Evolutionary conservation across 2,329 filamentous ascomycete species (phyloP), one percentile per base, ranked within the genome.

Genomic region (Sphaceloma murrayae): DNA sequence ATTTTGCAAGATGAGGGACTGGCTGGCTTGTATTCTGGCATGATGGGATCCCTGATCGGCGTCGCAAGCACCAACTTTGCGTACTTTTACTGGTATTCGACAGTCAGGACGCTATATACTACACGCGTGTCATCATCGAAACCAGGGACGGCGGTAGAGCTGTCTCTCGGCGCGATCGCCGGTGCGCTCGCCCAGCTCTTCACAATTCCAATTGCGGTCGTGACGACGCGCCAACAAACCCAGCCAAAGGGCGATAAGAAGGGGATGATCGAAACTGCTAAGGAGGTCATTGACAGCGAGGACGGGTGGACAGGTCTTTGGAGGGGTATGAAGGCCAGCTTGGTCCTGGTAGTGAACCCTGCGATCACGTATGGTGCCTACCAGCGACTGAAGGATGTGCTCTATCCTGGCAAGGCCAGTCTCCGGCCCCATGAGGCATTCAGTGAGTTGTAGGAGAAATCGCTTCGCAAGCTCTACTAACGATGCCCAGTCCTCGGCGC

Each of bases 41-140:
- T 98, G 62, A 74, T 78, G 48, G 88, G 89, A 40, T 79, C 88
- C 3, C 70, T 98, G 13, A 68, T 96, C 42, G 91, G 91, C 44
- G 91, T 98, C 26, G 89, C 87, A 1, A 95, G 88, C 18, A 96
- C 89, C 43, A 98, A 98, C 65, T 98, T 98, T 61, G 91, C 91
- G 56, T 98, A 98, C 67, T 98, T 98, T 63, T 98, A 98, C 69
- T 96, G 89, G 88, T 96, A 96, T 63, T 89, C 86, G 4, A 67
- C 91, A 19, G 85, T 95, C 22, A 79, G 91, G 51, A 78, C 78
- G 11, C 64, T 94, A 14, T 96, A 96, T 62, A 65, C 85, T 52
- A 65, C 68, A 13, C 72, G 70, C 17, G 51, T 55, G 24, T 48
- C 43, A 6, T 50, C 47, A 18, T 67, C 66, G 53, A 75, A 74